Conservation (phyloP, 257 asterid genomes). For the Ehretia macrophylla region DNA sequence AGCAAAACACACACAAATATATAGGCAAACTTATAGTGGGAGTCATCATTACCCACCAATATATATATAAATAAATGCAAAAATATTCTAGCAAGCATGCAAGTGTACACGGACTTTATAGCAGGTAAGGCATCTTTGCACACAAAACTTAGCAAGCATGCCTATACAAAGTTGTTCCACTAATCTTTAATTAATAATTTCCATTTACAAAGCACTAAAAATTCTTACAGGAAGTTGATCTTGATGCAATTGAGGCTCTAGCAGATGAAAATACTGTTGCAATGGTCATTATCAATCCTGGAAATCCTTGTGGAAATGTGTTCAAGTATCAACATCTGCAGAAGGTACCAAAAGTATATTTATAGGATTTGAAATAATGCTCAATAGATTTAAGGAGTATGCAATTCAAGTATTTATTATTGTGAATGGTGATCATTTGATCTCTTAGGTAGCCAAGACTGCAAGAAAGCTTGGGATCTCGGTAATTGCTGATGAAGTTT, state of each 20-base stretch:
- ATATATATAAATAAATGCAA: too few relatives aligned
- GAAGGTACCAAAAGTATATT: slow-evolving; percentile 39
- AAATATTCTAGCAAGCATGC: too few relatives aligned
- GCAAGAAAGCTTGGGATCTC: slow-evolving; percentile 77
- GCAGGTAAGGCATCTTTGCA: too few relatives aligned
- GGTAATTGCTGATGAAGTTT: slow-evolving; percentile 50
- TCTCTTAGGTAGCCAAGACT: slow-evolving; percentile 62
- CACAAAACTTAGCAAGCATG: too few relatives aligned
- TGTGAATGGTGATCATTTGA: background rate
- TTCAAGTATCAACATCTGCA: slow-evolving; percentile 63
- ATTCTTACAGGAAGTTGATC: too few relatives aligned
- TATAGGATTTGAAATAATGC: background rate
- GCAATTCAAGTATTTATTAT: background rate
- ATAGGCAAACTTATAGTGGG: too few relatives aligned
- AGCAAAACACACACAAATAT: too few relatives aligned
- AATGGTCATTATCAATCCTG: slow-evolving; percentile 83
- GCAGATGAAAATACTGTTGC: slow-evolving; percentile 79
- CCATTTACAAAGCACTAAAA: too few relatives aligned
- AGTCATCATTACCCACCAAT: too few relatives aligned
- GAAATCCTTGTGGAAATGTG: slow-evolving; percentile 95
- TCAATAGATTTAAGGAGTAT: background rate
- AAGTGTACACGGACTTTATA: too few relatives aligned
- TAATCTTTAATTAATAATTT: too few relatives aligned
- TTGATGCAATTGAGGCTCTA: slow-evolving; percentile 59
- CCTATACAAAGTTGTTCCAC: too few relatives aligned